Base-by-base conservation (phyloP, 108 stramenopile genomes). In the Skeletonema menzelii region DNA sequence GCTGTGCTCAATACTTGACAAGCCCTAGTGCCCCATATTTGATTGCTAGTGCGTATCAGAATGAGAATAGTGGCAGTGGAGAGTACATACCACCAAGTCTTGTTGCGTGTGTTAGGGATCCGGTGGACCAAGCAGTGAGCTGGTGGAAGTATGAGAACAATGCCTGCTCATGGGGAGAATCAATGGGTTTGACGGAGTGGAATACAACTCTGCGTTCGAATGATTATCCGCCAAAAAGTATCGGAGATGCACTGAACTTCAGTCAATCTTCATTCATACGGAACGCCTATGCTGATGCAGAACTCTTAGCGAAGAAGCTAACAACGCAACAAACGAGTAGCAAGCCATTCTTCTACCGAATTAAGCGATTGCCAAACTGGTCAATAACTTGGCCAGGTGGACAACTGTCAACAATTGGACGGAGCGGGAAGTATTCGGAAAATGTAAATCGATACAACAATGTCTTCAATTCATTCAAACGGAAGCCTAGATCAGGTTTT, bases 71-170 rank as follows among this genome's bases (percentile, higher is more conserved):
- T 42, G 15, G 69, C 32, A 44, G 60, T 26, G 59, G 59, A 6
- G 62, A 56, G 14, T 27, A 64, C 19, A 13, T 34, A 6, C 84
- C 79, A 38, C 88, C 88, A 22, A 64, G 85, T 30, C 61, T 89
- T 13, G 66, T 89, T 27, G 86, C 86, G 22, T 86, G 85, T 49
- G 79, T 87, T 28, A 40, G 88, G 27, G 58, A 84, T 17, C 86
- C 88, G 6, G 63, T 80, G 11, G 86, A 85, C 1, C 88, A 89
- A 80, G 82, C 88, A n/a, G 58, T 83, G 1, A 87, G 86, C 63
- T 89, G 88, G 88, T 89, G 86, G 86, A 72, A 67, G 37, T 89
- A 85, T 63, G 88, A 89, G 72, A 85, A 85, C 56, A 76, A 79
- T 68, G 86, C 84, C 19, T 83, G 85, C 32, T 13, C 17, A 20